A percentile compares a stretch with the other conserved stretches of the same genome.
Conservation (phyloP, 345 rosid species). For the Excoecaria agallocha region DNA sequence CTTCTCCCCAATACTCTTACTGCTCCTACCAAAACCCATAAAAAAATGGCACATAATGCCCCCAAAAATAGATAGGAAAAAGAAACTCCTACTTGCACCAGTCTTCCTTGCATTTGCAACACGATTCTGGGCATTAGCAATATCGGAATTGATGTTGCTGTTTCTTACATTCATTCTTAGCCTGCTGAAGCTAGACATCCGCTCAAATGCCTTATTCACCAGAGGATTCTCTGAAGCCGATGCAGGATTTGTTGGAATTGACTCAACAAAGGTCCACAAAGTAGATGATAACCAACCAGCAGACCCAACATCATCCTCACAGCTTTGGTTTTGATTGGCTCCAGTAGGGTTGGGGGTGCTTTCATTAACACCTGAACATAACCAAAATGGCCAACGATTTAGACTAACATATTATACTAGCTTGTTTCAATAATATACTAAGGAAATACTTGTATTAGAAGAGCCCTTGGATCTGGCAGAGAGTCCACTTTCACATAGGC, state of each 20-base stretch:
- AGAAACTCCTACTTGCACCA: constrained; percentile 39
- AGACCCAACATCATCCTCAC: constrained; percentile 29
- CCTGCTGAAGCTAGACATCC: constrained; percentile 69
- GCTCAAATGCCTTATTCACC: constrained; percentile 57
- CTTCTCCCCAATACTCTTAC: constrained; percentile 27
- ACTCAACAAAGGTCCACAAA: constrained; percentile 74
- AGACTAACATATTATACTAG: constrained; percentile 16
- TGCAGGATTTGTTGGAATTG: constrained; percentile 83
- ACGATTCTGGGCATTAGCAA: neutral
- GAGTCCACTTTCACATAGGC: constrained; percentile 29
- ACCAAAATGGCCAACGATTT: constrained; percentile 19
- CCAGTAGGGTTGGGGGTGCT: constrained; percentile 12
- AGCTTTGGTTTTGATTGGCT: constrained; percentile 33
- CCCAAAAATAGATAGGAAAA: constrained; percentile 56
- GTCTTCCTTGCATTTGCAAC: constrained; percentile 32
- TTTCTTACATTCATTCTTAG: constrained; percentile 37
- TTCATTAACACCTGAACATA: constrained; percentile 45
- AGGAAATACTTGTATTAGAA: constrained; percentile 39
- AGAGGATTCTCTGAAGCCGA: constrained; percentile 71
- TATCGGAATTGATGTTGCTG: constrained; percentile 10
- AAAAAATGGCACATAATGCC: constrained; percentile 55
- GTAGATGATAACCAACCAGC: constrained; percentile 57
- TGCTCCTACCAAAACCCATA: constrained; percentile 60
- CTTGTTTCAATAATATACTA: constrained; percentile 1
- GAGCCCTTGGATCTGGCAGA: constrained; percentile 52